Evolutionary conservation across 1,284 basidiomycete genomes (phyloP), one percentile per base, ranked within the genome.

Genomic region (Leccinum ponderosum): DNA sequence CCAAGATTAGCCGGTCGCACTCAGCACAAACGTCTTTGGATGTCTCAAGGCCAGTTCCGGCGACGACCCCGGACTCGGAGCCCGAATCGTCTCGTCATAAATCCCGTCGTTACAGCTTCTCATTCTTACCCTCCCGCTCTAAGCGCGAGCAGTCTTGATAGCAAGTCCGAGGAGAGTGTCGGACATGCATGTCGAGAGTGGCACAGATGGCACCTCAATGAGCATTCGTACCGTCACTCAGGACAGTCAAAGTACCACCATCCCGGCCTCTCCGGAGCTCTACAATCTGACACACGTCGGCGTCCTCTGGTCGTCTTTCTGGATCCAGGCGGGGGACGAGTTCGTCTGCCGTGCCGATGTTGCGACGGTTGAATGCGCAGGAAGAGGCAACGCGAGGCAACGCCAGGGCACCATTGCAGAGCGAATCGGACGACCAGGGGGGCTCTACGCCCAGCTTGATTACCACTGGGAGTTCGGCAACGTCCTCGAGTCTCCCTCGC

Each of bases 401-500:
- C 29, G 29, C 29, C 9, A 58, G 57, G 7, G 22, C 22, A 3
- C 55, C 55, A 8, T 55, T 47, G 12, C 61, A 22, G 27, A 56
- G 27, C 33, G 52, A 42, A n/a, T 59, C 53, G 61, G 56, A 67
- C 1, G 31, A 37, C 2, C 56, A 25, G 2, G 54, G 53, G 1
- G 53, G 56, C 22, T 75, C 73, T 47, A 75, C 69, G 6, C 69
- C 72, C 2, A 75, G 73, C 57, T 57, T 71, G 48, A 39, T 62
- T 27, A 65, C 69, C 22, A 65, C 57, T 12, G 62, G 53, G 17
- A 73, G 66, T 25, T 64, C 68, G 11, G 39, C 52, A n/a, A 64
- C 65, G 7, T 59, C 63, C 8, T 63, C 64, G 50, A 71, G 62
- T 15, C 25, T 17, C 4, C 68, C 56, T 11, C 56, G 47, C 42